phyloP scores from a whole-genome alignment of 495 filamentous ascomycete species.

The Penicillium crystallinum region DNA sequence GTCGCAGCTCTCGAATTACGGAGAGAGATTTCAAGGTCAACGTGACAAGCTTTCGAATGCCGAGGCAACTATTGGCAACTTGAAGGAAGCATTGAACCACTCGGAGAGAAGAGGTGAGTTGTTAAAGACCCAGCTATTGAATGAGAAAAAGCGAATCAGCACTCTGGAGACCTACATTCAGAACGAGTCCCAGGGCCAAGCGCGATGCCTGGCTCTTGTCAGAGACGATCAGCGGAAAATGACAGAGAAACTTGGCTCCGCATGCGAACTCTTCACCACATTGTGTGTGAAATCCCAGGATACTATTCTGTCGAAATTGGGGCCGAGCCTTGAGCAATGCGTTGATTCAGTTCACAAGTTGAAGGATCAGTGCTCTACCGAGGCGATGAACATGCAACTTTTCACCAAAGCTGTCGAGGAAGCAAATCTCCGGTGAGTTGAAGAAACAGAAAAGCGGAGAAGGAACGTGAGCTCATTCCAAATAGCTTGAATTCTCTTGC shows the following conservation, averaged over 20 bases:
- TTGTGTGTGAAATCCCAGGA: slow-evolving; percentile 11
- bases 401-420: slow-evolving; percentile 14
- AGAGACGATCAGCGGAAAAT: slow-evolving; percentile 25
- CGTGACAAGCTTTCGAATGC: slow-evolving; percentile 11
- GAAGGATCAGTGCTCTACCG: slow-evolving; percentile 11
- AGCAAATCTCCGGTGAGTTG: slow-evolving; percentile 22
- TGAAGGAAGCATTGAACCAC: slow-evolving; percentile 19
- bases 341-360: slow-evolving; percentile 14
- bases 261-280: slow-evolving; percentile 9
- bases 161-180: slow-evolving; percentile 34
- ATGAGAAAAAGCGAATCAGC: slow-evolving; percentile 25
- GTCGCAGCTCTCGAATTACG: slow-evolving; percentile 15
- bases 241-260: slow-evolving; percentile 14
- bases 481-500: slow-evolving; percentile 19
- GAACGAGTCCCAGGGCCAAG: slow-evolving; percentile 23
- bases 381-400: slow-evolving; percentile 16
- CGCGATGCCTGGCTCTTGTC: slow-evolving; percentile 20
- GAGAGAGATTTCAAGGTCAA: slow-evolving; percentile 11
- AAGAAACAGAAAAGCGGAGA: neutral
- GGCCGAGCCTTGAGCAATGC: slow-evolving; percentile 14
- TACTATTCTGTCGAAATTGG: slow-evolving; percentile 8
- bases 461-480: neutral
- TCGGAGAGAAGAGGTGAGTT: slow-evolving; percentile 13
- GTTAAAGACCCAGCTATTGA: slow-evolving; percentile 16
- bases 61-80: slow-evolving; percentile 6